Conservation (phyloP, 306 rosid species). For the Cucumis sativus region Cucumber_9930_V3 NC_026661.2:5656501-5657000, state of each 20-base stretch:
- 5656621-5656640: conserved; percentile 88
- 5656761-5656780: not conserved
- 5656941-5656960: not conserved
- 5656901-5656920: not conserved
- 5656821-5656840: not conserved
- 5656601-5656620: conserved; percentile 98
- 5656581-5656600: conserved; percentile 96
- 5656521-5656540: conserved; percentile 95
- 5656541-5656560: conserved; percentile 97
- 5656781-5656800: not conserved
- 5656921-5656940: not conserved
- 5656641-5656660: conserved; percentile 93
- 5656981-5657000: not conserved
- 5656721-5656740: not conserved
- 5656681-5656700: conserved; percentile 21
- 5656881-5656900: not conserved
- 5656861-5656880: not conserved
- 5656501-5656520: conserved; percentile 91
- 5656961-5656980: conserved; percentile 1
- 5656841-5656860: not conserved
- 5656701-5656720: not conserved
- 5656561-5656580: conserved; percentile 92
- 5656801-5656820: not conserved
- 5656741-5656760: not conserved
- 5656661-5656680: conserved; percentile 26